Base-by-base conservation (phyloP, 2,329 filamentous ascomycete species). In the Blumeria graminis region DNA sequence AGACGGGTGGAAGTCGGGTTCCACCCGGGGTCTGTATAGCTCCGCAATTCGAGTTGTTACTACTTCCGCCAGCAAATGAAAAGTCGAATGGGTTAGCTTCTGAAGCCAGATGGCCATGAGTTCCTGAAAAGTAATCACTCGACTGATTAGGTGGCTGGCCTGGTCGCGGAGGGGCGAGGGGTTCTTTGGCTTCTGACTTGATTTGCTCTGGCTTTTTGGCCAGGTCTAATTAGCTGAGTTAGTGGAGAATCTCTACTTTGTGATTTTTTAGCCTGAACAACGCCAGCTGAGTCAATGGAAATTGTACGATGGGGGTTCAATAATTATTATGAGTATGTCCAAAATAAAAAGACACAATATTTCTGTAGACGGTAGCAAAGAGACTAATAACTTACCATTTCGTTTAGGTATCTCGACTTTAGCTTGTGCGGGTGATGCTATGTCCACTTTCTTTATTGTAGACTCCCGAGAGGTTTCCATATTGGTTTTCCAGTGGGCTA, bases 51-150 rank as follows among this genome's bases (percentile, higher is more conserved):
- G 58, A 52, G 74, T 77, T 28, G 3, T 39, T 53, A 70, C 74
- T 71, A 56, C 72, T 72, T 59, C 77, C 68, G 41, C 73, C 75
- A 45, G 80, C 81, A 68, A 98, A 98, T 6, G 90, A 95, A 70
- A 92, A 86, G 68, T 96, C 92, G 65, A 98, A 96, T 8, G 92
- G 90, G 69, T 98, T 96, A 58, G 88, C 88, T 72, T 96, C 92
- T 68, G 84, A 77, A 63, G 78, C 82, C 67, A 88, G 69, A 56
- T 62, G 58, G 63, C 70, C 71, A 62, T 76, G 75, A 60, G 76
- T 72, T 58, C 72, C 74, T 55, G 76, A 76, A 68, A 86, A 87
- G 69, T 84, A 86, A 65, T 87, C 82, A 51, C 77, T 77, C 8
- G 77, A 77, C 63, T 80, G 75, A 57, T 70, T 69, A 58, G 51